Conservation (phyloP, 2,329 filamentous ascomycete genomes). For the Bipolaris cookei region DNA sequence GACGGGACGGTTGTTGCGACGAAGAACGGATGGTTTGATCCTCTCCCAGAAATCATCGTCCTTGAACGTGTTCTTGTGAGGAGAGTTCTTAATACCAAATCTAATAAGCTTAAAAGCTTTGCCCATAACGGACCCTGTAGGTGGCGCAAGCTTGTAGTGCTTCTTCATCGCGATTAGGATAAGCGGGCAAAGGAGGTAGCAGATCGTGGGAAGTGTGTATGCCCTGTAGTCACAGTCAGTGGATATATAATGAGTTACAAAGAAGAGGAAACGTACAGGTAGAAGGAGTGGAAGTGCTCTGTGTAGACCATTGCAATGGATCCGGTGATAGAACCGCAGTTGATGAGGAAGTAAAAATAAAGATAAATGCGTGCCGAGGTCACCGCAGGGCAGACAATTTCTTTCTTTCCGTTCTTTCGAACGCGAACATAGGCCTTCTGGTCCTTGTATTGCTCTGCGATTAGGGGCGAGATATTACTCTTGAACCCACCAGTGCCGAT, state of each 20-base stretch:
- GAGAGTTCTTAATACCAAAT: slow-evolving; percentile 49
- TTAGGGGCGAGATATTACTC: slow-evolving; percentile 64
- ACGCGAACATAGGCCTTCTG: slow-evolving; percentile 39
- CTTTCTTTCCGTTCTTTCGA: slow-evolving; percentile 53
- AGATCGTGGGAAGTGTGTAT: slow-evolving; percentile 69
- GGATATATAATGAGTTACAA: too few species aligned
- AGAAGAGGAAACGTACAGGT: slow-evolving; percentile 54
- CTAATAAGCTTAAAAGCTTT: slow-evolving; percentile 69
- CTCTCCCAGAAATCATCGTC: slow-evolving; percentile 62
- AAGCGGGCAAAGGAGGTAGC: slow-evolving; percentile 66
- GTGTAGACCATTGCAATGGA: slow-evolving; percentile 49
- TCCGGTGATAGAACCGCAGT: slow-evolving; percentile 48
- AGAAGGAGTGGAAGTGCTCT: slow-evolving; percentile 62
- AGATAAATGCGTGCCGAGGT: slow-evolving; percentile 69
- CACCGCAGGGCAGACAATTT: slow-evolving; percentile 70
- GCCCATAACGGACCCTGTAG: slow-evolving; percentile 72
- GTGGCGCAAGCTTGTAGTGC: slow-evolving; percentile 70
- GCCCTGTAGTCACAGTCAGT: slow-evolving; percentile 32
- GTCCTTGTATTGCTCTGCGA: slow-evolving; percentile 63
- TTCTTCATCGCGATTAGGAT: slow-evolving; percentile 65
- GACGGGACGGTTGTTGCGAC: slow-evolving; percentile 52
- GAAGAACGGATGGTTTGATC: slow-evolving; percentile 62
- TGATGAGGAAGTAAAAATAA: slow-evolving; percentile 45
- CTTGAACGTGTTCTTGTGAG: slow-evolving; percentile 32
- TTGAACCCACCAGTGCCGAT: slow-evolving; percentile 74